phyloP scores from a whole-genome alignment of 345 rosid genomes.

The Eucalyptus victrix region DNA sequence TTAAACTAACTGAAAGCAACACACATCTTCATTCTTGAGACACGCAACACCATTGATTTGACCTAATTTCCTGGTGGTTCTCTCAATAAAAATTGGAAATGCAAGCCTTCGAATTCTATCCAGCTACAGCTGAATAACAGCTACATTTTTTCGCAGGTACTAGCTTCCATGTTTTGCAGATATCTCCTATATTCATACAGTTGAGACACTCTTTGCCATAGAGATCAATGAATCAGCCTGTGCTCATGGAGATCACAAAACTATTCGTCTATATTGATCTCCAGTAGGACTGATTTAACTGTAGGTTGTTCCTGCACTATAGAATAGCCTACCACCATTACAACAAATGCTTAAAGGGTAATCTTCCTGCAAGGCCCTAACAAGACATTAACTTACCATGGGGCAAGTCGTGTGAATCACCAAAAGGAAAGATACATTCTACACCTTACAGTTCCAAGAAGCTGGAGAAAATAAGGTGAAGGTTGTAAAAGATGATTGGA shows the following conservation, averaged over 20 bases:
- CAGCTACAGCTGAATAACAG: neutral
- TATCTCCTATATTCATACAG: neutral
- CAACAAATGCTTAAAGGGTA: neutral
- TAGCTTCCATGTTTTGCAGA: neutral
- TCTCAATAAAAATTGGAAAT: neutral
- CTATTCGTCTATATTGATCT: neutral
- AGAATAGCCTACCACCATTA: neutral
- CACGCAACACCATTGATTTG: neutral
- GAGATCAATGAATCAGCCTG: neutral
- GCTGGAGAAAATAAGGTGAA: neutral
- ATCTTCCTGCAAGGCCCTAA: neutral
- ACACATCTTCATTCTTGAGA: neutral
- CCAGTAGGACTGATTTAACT: neutral
- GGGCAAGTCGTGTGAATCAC: accelerated
- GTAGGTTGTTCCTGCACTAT: neutral
- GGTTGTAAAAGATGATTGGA: accelerated
- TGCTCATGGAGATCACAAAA: neutral
- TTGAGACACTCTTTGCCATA: neutral
- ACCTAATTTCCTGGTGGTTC: neutral
- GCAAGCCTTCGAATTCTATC: neutral
- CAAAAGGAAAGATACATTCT: neutral
- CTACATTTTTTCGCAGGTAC: neutral
- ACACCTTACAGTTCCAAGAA: neutral
- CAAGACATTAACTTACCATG: neutral
- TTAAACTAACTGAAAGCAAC: neutral